phyloP scores from a whole-genome alignment of 805 yeast species.

The Wickerhamomyces ciferrii region DNA sequence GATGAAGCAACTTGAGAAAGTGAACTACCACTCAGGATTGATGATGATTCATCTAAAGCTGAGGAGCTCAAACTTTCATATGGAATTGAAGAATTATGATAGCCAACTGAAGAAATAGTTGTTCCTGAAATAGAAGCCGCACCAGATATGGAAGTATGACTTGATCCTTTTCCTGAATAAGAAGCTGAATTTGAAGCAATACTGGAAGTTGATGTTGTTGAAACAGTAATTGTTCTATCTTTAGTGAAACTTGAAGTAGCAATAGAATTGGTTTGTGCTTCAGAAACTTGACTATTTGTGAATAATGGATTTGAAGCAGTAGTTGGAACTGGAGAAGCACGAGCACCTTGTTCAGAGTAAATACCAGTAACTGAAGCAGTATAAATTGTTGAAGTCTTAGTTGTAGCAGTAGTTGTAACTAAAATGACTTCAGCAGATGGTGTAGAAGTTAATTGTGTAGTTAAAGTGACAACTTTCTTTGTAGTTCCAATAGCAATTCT shows the following conservation, averaged over 20 bases:
- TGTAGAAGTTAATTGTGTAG: neutral
- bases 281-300: neutral
- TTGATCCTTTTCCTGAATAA: neutral
- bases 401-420: conserved; percentile 4
- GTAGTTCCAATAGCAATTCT: neutral
- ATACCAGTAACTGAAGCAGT: neutral
- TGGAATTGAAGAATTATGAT: neutral
- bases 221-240: neutral
- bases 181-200: neutral
- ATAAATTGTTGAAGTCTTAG: conserved; percentile 9
- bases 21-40: neutral
- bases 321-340: neutral
- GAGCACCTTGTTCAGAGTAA: neutral
- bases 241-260: neutral
- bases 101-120: neutral
- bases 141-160: neutral
- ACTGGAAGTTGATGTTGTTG: neutral
- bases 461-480: neutral
- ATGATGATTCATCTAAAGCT: neutral
- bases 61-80: neutral
- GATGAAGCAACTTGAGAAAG: neutral
- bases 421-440: conserved; percentile 9
- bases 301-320: neutral
- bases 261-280: neutral
- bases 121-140: neutral